A percentile compares a stretch with the other conserved stretches of the same genome.
phyloP scores from a whole-genome alignment of 2,329 filamentous ascomycete genomes.

The Monosporascus sp. region DNA sequence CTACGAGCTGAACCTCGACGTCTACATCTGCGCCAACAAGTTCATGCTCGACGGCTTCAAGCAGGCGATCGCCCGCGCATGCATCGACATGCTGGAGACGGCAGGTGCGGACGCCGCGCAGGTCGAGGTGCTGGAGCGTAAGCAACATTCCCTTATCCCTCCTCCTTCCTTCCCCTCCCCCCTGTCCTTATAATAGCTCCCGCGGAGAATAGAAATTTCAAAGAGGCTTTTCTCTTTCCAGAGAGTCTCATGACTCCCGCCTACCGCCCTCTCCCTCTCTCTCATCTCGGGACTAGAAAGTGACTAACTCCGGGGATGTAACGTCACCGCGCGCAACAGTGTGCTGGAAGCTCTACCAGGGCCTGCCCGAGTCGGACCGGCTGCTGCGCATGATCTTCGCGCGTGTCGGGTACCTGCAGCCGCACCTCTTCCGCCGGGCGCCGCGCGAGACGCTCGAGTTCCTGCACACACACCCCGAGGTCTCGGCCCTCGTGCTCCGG shows the following conservation, averaged over 20 bases:
- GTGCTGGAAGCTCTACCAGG: conserved; percentile 38
- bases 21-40: conserved; percentile 45
- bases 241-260: too few species aligned
- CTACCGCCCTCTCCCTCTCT: too few species aligned
- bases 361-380: conserved; percentile 37
- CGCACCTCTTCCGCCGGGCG: conserved; percentile 36
- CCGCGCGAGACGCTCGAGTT: conserved; percentile 38
- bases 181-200: too few species aligned
- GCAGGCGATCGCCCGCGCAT: conserved; percentile 33
- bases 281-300: too few species aligned
- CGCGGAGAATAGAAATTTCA: too few species aligned
- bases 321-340: conserved; percentile 8
- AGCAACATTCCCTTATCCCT: too few species aligned
- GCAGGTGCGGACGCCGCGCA: conserved; percentile 38
- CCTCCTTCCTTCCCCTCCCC: too few species aligned
- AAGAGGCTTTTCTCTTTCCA: too few species aligned
- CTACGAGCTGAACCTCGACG: conserved; percentile 43
- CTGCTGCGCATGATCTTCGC: conserved; percentile 45
- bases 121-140: conserved; percentile 35
- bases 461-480: conserved; percentile 38
- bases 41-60: conserved; percentile 44
- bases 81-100: conserved; percentile 41
- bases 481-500: conserved; percentile 40
- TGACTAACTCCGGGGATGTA: too few species aligned
- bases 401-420: conserved; percentile 43